Conservation (phyloP, 306 rosid genomes). For the Lathyrus tuberosus region DNA sequence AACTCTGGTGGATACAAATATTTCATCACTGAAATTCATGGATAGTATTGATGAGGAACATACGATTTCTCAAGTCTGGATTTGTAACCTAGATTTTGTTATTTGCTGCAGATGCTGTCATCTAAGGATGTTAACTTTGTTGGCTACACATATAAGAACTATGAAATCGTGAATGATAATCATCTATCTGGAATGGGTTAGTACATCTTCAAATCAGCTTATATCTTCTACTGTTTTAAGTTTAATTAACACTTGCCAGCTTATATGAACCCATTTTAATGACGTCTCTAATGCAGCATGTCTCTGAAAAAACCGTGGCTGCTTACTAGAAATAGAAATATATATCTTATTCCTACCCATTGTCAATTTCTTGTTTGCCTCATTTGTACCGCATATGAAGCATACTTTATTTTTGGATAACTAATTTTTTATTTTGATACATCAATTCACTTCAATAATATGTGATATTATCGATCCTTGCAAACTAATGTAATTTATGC, state of each 20-base stretch:
- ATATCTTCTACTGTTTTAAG: too few species aligned
- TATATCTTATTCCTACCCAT: neutral
- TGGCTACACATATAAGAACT: conserved; percentile 96
- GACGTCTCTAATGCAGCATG: too few species aligned
- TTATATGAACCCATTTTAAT: too few species aligned
- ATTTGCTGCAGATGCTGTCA: conserved; percentile 83
- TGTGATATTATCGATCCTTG: conserved; percentile 10
- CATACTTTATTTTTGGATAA: neutral
- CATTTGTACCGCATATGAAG: neutral
- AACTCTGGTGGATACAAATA: conserved; percentile 2
- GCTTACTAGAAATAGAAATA: too few species aligned
- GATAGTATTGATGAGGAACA: conserved; percentile 22
- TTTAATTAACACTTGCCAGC: too few species aligned
- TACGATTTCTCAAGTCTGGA: conserved; percentile 27
- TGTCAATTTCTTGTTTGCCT: conserved; percentile 1
- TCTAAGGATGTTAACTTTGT: conserved; percentile 94
- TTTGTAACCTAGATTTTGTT: conserved; percentile 42
- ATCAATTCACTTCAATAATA: conserved; percentile 25
- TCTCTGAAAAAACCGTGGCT: too few species aligned
- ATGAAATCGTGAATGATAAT: conserved; percentile 83
- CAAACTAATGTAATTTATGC: neutral
- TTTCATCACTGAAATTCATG: conserved; percentile 8
- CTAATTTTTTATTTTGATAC: conserved; percentile 4
- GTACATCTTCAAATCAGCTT: conserved; percentile 36
- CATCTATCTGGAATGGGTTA: conserved; percentile 91